A percentile compares a stretch with the other conserved stretches of the same genome.
phyloP scores from a whole-genome alignment of 169 alveolate genomes.

The Plasmodium malariae region DNA sequence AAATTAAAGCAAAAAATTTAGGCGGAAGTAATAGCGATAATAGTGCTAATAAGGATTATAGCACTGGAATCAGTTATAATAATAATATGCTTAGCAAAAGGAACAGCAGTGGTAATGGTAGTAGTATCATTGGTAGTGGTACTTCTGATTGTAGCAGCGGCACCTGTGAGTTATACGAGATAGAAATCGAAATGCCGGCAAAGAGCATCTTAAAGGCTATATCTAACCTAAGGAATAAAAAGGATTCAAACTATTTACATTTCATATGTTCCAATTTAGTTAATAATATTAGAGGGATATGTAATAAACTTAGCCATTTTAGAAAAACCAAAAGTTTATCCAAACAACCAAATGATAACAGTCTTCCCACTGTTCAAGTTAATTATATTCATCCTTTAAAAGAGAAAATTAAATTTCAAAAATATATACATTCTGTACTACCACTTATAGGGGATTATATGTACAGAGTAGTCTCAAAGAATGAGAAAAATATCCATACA shows the following conservation, averaged over 20 bases:
- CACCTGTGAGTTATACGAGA: slow-evolving; percentile 60
- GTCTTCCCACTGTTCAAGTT: not conserved
- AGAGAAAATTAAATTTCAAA: slow-evolving; percentile 45
- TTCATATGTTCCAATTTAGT: slow-evolving; percentile 68
- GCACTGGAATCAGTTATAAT: too few relatives aligned
- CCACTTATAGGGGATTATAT: slow-evolving; percentile 69
- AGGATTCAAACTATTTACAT: slow-evolving; percentile 73
- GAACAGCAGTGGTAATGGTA: too few relatives aligned
- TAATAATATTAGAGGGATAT: slow-evolving; percentile 66
- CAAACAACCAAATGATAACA: not conserved
- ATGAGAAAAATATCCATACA: slow-evolving; percentile 31
- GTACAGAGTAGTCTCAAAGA: slow-evolving; percentile 69
- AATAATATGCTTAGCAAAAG: too few relatives aligned
- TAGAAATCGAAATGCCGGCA: slow-evolving; percentile 73
- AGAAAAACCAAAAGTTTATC: slow-evolving; percentile 15
- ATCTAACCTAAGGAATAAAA: slow-evolving; percentile 64
- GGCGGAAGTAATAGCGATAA: too few relatives aligned
- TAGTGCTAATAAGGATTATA: too few relatives aligned
- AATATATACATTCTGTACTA: slow-evolving; percentile 35
- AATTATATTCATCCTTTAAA: slow-evolving; percentile 10
- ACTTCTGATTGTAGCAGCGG: too few relatives aligned
- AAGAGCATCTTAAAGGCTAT: slow-evolving; percentile 70
- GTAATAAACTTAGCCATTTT: slow-evolving; percentile 24
- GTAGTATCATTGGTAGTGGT: too few relatives aligned
- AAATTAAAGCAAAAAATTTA: slow-evolving; percentile 43